phyloP scores from a whole-genome alignment of 2,329 filamentous ascomycete species.

The Xenoacremonium recifei region DNA sequence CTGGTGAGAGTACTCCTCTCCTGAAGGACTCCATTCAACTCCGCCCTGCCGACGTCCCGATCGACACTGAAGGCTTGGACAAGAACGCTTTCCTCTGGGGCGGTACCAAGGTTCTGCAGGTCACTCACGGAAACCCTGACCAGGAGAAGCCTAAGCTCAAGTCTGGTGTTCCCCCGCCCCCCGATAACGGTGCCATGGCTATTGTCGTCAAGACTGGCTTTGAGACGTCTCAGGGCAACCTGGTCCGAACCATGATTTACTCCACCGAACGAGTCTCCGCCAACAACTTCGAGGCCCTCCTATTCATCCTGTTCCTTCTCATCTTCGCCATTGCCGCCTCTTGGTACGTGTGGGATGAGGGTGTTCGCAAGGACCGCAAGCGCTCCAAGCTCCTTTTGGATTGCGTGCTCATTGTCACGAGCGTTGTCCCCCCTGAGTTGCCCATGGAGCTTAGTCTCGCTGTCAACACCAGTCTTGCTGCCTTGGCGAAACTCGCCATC shows the following conservation, averaged over 20 bases:
- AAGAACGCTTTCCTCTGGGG: conserved; percentile 97
- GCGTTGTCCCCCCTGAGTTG: conserved; percentile 95
- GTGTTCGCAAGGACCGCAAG: conserved; percentile 91
- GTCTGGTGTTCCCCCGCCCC: conserved; percentile 78
- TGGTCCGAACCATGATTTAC: conserved; percentile 99
- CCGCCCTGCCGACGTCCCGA: conserved; percentile 72
- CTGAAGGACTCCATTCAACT: conserved; percentile 95
- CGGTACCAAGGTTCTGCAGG: conserved; percentile 94
- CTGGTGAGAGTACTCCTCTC: conserved; percentile 93
- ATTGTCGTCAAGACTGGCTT: conserved; percentile 97
- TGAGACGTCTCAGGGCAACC: conserved; percentile 95
- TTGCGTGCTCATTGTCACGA: conserved; percentile 96
- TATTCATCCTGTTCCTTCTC: conserved; percentile 95
- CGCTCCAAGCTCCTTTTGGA: conserved; percentile 95
- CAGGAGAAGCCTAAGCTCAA: conserved; percentile 69
- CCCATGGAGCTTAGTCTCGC: conserved; percentile 98
- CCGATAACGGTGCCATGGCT: conserved; percentile 91
- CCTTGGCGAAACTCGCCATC: conserved; percentile 91
- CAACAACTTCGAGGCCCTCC: conserved; percentile 92
- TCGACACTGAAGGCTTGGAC: conserved; percentile 89
- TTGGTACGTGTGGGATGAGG: conserved; percentile 99
- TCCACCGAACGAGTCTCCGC: conserved; percentile 98
- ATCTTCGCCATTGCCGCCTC: conserved; percentile 96
- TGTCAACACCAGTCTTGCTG: conserved; percentile 95
- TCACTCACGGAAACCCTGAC: conserved; percentile 81